phyloP scores from a whole-genome alignment of 805 yeast species.

The Starmerella apicola region DNA sequence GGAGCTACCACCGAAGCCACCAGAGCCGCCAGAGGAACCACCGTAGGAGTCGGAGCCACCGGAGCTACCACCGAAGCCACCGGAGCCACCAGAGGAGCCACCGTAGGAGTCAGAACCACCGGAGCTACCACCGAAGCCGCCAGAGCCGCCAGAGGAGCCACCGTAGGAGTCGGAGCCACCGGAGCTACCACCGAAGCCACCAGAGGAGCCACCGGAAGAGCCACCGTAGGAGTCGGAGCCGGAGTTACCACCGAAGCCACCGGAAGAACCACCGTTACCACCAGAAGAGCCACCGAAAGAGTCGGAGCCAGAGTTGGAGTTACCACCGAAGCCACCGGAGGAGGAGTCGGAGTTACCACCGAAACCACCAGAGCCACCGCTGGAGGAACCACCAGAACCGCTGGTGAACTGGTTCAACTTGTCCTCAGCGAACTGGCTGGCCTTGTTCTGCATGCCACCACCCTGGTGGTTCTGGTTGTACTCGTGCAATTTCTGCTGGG shows the following conservation, averaged over 20 bases:
- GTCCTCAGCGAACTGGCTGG: conserved; percentile 11
- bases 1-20: conserved; percentile 16
- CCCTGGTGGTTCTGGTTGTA: conserved; percentile 5
- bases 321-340: conserved; percentile 21
- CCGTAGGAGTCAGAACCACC: conserved; percentile 9
- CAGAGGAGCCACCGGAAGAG: too few species aligned
- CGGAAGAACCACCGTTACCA: conserved; percentile 1
- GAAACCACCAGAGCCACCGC: conserved; percentile 19
- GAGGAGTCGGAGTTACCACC: conserved; percentile 22
- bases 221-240: conserved; percentile 22
- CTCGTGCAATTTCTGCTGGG: conserved; percentile 5
- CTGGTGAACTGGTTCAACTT: conserved; percentile 5
- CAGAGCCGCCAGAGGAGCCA: conserved; percentile 23
- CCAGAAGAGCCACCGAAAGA: conserved; percentile 28
- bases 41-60: conserved; percentile 9
- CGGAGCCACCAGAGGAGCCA: conserved; percentile 22
- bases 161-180: conserved; percentile 8
- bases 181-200: too few species aligned
- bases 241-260: conserved; percentile 15
- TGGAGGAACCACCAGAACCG: conserved; percentile 20
- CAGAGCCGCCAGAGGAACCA: conserved; percentile 20
- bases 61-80: conserved; percentile 6
- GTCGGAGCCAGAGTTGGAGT: conserved; percentile 5
- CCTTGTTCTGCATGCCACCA: neutral
- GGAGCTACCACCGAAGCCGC: conserved; percentile 7